Conservation (phyloP, 2,329 filamentous ascomycete genomes). For the Venturia asperata region DNA sequence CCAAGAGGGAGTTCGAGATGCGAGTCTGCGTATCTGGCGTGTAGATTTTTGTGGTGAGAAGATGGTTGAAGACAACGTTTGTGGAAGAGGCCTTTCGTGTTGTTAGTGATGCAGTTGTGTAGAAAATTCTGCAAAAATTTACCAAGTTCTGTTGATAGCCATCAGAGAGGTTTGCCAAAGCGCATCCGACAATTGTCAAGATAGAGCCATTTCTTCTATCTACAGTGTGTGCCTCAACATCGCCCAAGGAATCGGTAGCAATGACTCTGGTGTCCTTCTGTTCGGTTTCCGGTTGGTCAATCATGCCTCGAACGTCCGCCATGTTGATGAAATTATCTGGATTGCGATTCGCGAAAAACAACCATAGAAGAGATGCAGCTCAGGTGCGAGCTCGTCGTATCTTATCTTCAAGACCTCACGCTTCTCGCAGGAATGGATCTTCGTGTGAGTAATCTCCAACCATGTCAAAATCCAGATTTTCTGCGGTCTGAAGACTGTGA, state of each 20-base stretch:
- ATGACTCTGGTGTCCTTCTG: neutral
- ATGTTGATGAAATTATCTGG: neutral
- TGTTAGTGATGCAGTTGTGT: neutral
- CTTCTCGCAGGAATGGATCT: neutral
- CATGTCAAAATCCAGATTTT: neutral
- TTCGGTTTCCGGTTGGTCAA: neutral
- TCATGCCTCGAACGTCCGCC: neutral
- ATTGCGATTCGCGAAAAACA: neutral
- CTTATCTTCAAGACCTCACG: neutral
- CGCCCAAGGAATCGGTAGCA: neutral
- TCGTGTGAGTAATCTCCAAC: neutral
- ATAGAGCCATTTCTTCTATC: constrained; percentile 1
- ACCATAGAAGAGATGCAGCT: neutral
- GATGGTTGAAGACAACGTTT: constrained; percentile 22
- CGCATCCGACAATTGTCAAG: constrained; percentile 12
- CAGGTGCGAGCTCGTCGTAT: neutral
- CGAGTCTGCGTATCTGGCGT: constrained; percentile 43
- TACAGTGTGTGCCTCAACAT: neutral
- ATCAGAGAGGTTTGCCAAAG: constrained; percentile 12
- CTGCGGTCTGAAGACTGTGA: neutral
- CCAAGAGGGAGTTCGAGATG: constrained; percentile 49
- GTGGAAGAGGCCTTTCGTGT: neutral
- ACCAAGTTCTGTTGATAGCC: constrained; percentile 16
- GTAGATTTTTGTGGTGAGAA: constrained; percentile 36
- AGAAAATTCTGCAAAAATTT: neutral